A percentile compares a stretch with the other conserved stretches of the same genome.
Conservation (phyloP, 768 basidiomycete species). For the Stropharia rugosoannulata region DNA sequence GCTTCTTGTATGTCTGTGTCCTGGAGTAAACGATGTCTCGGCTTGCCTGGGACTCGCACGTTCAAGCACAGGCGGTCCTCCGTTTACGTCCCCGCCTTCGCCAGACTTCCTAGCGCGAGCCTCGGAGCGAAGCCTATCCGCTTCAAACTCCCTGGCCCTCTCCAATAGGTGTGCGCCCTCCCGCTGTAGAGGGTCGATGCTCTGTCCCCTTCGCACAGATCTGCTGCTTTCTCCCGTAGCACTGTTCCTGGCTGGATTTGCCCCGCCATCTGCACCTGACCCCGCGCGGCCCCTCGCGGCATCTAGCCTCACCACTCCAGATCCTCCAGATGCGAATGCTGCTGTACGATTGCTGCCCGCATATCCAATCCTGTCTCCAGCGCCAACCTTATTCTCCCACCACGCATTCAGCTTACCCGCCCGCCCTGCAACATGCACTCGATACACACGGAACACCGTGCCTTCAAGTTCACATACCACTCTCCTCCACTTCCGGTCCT, state of each 20-base stretch:
- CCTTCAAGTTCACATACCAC: constrained; percentile 90
- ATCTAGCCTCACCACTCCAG: neutral
- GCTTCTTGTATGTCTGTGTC: constrained; percentile 3
- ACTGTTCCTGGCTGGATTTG: too few relatives aligned
- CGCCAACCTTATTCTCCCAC: constrained; percentile 80
- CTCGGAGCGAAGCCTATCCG: constrained; percentile 19
- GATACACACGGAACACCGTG: constrained; percentile 82
- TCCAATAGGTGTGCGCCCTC: too few relatives aligned
- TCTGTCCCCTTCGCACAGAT: too few relatives aligned
- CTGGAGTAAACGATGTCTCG: neutral
- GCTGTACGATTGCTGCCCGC: constrained; percentile 13
- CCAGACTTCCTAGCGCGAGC: constrained; percentile 21
- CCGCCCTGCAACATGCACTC: constrained; percentile 44
- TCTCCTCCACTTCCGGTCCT: constrained; percentile 90
- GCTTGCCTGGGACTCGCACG: constrained; percentile 3
- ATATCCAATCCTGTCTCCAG: constrained; percentile 48
- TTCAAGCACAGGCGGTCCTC: constrained; percentile 8
- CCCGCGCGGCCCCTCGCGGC: too few relatives aligned
- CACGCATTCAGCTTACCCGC: constrained; percentile 53
- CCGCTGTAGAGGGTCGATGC: too few relatives aligned
- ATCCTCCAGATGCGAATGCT: constrained; percentile 14
- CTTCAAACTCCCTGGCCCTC: constrained; percentile 9
- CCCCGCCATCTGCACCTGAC: too few relatives aligned
- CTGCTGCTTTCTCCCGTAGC: too few relatives aligned
- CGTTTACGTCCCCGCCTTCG: constrained; percentile 12